Evolutionary conservation across 345 rosid genomes (phyloP).

Genomic region (Adansonia digitata): DNA sequence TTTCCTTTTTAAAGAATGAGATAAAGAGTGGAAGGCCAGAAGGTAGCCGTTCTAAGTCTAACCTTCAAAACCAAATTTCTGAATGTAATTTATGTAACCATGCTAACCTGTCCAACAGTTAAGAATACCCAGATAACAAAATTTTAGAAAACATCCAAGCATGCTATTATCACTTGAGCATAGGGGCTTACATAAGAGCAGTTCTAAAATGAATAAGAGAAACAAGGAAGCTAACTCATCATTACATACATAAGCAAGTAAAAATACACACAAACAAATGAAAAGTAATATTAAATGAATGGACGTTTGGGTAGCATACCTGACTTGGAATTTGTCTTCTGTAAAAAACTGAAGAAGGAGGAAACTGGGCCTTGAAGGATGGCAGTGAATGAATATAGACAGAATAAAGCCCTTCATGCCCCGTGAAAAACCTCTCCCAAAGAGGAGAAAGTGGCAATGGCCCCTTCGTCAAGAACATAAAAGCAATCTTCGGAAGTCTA

Average conservation of each 20-base stretch:
- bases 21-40: not conserved
- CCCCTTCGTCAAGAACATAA: constrained; percentile 94
- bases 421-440: constrained; percentile 91
- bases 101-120: not conserved
- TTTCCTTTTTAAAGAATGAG: not conserved
- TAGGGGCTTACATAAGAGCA: not conserved
- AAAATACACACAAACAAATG: not conserved
- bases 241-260: not conserved
- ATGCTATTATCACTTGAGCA: not conserved
- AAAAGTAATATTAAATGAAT: not conserved
- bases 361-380: constrained; percentile 52
- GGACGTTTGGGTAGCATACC: constrained; percentile 31
- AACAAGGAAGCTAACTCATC: not conserved
- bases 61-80: not conserved
- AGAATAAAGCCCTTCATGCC: constrained; percentile 68
- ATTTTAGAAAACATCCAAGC: not conserved
- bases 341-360: constrained; percentile 57
- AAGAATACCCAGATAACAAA: not conserved
- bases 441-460: constrained; percentile 83
- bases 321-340: constrained; percentile 80
- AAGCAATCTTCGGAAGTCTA: constrained; percentile 82
- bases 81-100: not conserved
- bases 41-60: not conserved
- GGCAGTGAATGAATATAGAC: constrained; percentile 83
- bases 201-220: not conserved